Conservation (phyloP, 495 filamentous ascomycete genomes). For the Aspergillus affinis region DNA sequence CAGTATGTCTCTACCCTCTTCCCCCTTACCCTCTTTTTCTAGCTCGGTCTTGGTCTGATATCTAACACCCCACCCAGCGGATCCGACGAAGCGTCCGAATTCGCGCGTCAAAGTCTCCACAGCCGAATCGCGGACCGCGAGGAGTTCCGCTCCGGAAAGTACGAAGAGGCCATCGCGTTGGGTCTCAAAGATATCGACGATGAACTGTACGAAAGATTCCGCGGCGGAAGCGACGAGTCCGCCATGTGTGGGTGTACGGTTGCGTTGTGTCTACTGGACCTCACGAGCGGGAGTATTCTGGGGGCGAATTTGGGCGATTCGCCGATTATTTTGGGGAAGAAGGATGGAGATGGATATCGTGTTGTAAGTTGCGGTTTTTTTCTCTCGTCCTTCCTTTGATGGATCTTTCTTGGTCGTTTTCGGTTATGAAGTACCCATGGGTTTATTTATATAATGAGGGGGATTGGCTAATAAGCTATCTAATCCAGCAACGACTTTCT, state of each 20-base stretch:
- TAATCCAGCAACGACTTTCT: slow-evolving; percentile 34
- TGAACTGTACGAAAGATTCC: slow-evolving; percentile 28
- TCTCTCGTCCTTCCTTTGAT: too few relatives aligned
- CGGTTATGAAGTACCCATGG: too few relatives aligned
- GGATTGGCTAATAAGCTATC: slow-evolving; percentile 3
- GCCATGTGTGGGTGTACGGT: slow-evolving; percentile 39
- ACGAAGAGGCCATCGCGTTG: slow-evolving; percentile 20
- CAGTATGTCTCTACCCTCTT: slow-evolving; percentile 27
- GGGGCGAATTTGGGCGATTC: slow-evolving; percentile 45
- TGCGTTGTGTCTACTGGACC: slow-evolving; percentile 36
- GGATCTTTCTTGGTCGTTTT: neutral
- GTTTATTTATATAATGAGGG: too few relatives aligned
- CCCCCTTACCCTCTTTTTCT: too few relatives aligned
- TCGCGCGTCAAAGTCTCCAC: slow-evolving; percentile 33
- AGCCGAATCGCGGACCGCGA: slow-evolving; percentile 28
- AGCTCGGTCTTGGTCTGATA: neutral
- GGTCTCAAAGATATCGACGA: slow-evolving; percentile 19
- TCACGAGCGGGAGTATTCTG: slow-evolving; percentile 36
- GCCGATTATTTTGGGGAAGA: slow-evolving; percentile 37
- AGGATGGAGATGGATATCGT: neutral
- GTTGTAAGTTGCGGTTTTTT: too few relatives aligned
- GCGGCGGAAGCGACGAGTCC: slow-evolving; percentile 25
- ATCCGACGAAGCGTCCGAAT: slow-evolving; percentile 34
- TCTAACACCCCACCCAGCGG: slow-evolving; percentile 24
- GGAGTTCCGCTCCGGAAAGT: slow-evolving; percentile 26